These are phyloP conservation scores for Naganishia friedmannii DNA, from an alignment of 768 basidiomycete species.

Conservation along the genomic window DNA sequence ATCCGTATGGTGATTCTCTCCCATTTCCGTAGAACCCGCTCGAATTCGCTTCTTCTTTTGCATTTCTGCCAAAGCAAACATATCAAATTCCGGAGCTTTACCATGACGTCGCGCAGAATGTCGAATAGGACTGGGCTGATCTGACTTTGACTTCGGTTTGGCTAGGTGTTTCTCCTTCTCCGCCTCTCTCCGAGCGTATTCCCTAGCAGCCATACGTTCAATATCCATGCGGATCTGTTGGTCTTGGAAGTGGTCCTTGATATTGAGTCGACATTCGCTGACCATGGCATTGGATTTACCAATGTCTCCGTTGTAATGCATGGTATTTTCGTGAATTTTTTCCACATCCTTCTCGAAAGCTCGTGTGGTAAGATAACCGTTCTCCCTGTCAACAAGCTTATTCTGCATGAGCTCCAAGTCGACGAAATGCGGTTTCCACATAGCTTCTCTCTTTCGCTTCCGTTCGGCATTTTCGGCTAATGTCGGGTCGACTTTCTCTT, in stretches of 20 bases:
- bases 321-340: constrained; percentile 55
- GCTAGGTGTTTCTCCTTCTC: constrained; percentile 55
- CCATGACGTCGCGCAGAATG: constrained; percentile 74
- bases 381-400: constrained; percentile 66
- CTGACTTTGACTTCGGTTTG: constrained; percentile 14
- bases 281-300: constrained; percentile 85
- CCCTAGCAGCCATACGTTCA: constrained; percentile 72
- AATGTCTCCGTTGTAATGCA: constrained; percentile 61
- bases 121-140: constrained; percentile 56
- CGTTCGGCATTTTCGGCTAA: constrained; percentile 2
- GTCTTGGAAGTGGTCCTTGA: constrained; percentile 76
- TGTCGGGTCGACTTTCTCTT: neutral
- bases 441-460: constrained; percentile 19
- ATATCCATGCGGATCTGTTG: constrained; percentile 74
- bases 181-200: constrained; percentile 59
- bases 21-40: constrained; percentile 15
- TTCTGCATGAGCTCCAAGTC: constrained; percentile 88
- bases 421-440: constrained; percentile 63
- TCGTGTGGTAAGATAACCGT: constrained; percentile 78
- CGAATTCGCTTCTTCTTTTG: constrained; percentile 59
- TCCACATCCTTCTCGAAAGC: constrained; percentile 71
- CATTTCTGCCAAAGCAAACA: constrained; percentile 71
- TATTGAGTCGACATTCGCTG: constrained; percentile 72
- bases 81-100: constrained; percentile 65
- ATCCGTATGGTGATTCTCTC: constrained; percentile 4